These are phyloP conservation scores for Sergeia podlipaevii DNA, from an alignment of 208 protist genomes.

Conservation along the genomic window DNA sequence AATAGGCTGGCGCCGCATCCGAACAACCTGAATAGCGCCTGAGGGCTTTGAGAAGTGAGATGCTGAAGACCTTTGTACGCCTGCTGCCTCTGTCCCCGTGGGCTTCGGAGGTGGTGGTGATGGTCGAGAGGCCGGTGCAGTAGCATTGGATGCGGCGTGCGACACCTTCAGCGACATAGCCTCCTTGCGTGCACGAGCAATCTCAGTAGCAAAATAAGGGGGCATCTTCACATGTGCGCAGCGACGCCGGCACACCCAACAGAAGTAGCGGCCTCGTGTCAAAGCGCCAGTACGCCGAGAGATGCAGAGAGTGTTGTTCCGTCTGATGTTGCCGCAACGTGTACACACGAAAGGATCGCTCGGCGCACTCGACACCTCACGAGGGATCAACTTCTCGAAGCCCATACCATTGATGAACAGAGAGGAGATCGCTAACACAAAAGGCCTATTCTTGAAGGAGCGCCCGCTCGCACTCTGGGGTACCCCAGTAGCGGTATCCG, in stretches of 20 bases:
- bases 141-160: no score
- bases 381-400: slow-evolving; percentile 7
- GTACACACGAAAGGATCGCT: slow-evolving; percentile 31
- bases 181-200: no score
- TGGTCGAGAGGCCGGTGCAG: no score
- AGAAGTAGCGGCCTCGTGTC: slow-evolving; percentile 16
- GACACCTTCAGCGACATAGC: no score
- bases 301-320: slow-evolving; percentile 9
- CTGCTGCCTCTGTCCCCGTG: no score
- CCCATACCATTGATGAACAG: slow-evolving; percentile 17
- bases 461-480: no score
- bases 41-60: no score
- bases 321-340: slow-evolving; percentile 27
- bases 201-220: no score
- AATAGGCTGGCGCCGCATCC: slow-evolving; percentile 1
- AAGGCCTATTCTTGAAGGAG: neutral
- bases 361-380: neutral
- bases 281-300: slow-evolving; percentile 9
- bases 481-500: no score
- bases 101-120: no score
- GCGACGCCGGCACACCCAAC: slow-evolving; percentile 24
- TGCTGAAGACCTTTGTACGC: no score
- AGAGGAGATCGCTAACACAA: slow-evolving; percentile 12
- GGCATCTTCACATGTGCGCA: slow-evolving; percentile 20
- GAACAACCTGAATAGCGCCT: no score